phyloP scores from a whole-genome alignment of 1,284 basidiomycete genomes.

The Volvariella surrecta region DNA sequence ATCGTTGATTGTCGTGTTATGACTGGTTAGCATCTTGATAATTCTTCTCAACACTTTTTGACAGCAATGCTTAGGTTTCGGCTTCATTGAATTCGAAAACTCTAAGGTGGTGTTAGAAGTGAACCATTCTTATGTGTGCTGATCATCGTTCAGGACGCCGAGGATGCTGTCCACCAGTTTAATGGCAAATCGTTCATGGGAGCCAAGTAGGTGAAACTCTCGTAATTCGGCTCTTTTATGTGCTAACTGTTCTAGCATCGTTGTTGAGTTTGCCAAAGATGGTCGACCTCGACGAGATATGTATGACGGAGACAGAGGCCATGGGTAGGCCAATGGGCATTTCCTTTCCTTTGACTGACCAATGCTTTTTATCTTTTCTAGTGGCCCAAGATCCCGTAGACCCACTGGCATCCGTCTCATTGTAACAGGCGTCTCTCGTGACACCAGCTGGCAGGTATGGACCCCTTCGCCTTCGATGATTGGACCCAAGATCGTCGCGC shows the following conservation, averaged over 20 bases:
- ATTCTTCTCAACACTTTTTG: not conserved
- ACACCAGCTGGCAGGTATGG: conserved; percentile 97
- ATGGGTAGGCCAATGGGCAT: conserved; percentile 33
- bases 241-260: conserved; percentile 49
- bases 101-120: conserved; percentile 45
- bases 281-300: conserved; percentile 73
- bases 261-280: conserved; percentile 89
- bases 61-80: conserved; percentile 54
- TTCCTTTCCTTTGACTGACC: conserved; percentile 8
- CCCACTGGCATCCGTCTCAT: conserved; percentile 78
- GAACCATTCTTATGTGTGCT: not conserved
- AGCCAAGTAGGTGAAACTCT: conserved; percentile 48
- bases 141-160: conserved; percentile 63
- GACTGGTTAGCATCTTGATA: conserved; percentile 54
- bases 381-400: conserved; percentile 55
- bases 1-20: conserved; percentile 90
- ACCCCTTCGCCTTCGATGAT: conserved; percentile 14
- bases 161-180: conserved; percentile 81
- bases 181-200: conserved; percentile 88
- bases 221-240: not conserved
- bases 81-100: conserved; percentile 90
- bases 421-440: conserved; percentile 81
- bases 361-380: conserved; percentile 13
- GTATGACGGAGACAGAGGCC: conserved; percentile 46
- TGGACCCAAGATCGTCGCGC: conserved; percentile 4